phyloP scores from a whole-genome alignment of 1,284 basidiomycete genomes.

The Boletus hoseneyae region DNA sequence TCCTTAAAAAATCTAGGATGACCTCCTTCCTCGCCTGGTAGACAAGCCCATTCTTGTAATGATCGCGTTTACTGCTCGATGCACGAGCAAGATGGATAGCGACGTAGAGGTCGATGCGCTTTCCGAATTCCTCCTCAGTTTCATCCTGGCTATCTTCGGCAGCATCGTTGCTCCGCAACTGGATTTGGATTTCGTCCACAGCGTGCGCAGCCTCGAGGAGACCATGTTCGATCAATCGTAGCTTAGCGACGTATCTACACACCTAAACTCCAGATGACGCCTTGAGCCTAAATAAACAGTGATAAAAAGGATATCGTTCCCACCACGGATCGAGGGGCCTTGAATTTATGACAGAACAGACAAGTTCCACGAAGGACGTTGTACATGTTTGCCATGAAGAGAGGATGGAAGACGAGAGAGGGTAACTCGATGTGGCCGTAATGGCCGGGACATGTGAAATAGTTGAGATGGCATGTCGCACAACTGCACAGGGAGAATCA shows the following conservation, averaged over 20 bases:
- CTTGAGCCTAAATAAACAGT: conserved; percentile 11
- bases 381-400: conserved; percentile 94
- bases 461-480: conserved; percentile 87
- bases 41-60: conserved; percentile 87
- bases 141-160: conserved; percentile 42
- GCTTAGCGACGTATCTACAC: conserved; percentile 81
- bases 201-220: conserved; percentile 80
- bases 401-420: conserved; percentile 92
- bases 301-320: conserved; percentile 32
- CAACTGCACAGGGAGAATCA: conserved; percentile 57
- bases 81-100: conserved; percentile 58
- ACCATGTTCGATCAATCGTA: conserved; percentile 89
- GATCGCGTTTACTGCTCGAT: conserved; percentile 64
- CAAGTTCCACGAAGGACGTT: conserved; percentile 89
- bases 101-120: conserved; percentile 74
- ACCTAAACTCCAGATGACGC: conserved; percentile 44
- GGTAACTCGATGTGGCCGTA: conserved; percentile 99
- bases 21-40: conserved; percentile 86
- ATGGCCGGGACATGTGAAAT: conserved; percentile 95
- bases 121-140: conserved; percentile 63
- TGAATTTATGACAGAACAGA: conserved; percentile 95
- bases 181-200: conserved; percentile 61
- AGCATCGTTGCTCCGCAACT: conserved; percentile 37
- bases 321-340: conserved; percentile 75
- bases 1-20: conserved; percentile 81